Base-by-base conservation (phyloP, 306 rosid species). In the Begonia peltatifolia region DNA sequence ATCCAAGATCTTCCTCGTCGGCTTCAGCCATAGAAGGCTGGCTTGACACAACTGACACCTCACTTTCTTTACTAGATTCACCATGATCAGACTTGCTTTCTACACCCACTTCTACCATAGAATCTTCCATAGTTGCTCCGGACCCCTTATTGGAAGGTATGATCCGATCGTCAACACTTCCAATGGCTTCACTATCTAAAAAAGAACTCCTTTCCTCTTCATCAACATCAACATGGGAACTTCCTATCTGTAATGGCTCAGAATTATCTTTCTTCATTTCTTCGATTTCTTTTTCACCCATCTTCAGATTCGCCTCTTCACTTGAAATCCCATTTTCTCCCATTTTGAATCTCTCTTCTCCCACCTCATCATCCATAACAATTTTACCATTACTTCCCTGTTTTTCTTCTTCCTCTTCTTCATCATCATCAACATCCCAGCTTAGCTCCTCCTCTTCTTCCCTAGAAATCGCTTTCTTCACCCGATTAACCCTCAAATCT, bases 351-450 rank as follows among this genome's bases (percentile, higher is more conserved):
- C 61, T 64, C 46, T 10, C 52, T n/a, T 47, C 3, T 57, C 59
- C 61, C 42, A 36, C 50, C 56, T 68, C 68, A 3, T 41, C 20
- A 25, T 12, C 63, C n/a, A 47, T 20, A 20, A 20, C 23, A 20
- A 20, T 20, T 20, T 20, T 20, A 20, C 38, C 76, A 61, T 63
- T 61, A 46, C 55, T 62, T 58, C 38, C 73, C 42, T 44, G 1
- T 41, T 56, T 42, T 15, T 47, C 63, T 25, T 52, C 55, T 0
- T 65, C 74, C 3, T 51, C 61, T 11, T 72, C 67, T 3, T 75
- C 83, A 1, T 78, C 95, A 22, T 79, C 94, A 67, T 81, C 92
- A 52, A 87, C 76, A 66, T 84, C 96, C 96, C 96, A 87, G 60
- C 92, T 87, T 81, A 87, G 67, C 9, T 84, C 92, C 73, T 86